Conservation (phyloP, 1,139 yeast genomes). For the Suhomyces anneliseae region DNA sequence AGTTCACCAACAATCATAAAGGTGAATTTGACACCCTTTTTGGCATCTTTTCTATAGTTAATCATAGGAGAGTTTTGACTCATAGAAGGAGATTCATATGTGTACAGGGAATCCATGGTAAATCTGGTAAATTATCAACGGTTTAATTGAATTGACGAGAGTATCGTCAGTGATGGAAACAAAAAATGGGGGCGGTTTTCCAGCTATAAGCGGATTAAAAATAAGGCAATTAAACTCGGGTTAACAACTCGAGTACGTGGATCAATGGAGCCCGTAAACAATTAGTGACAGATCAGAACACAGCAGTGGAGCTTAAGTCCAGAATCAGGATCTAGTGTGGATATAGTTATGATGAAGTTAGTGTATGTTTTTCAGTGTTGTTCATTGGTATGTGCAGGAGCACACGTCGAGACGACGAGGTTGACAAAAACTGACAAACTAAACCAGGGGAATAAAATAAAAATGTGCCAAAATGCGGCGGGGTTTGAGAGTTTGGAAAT, state of each 20-base stretch:
- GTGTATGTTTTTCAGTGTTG: conserved; percentile 9
- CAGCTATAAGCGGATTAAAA: too few relatives aligned
- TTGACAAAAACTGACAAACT: not conserved
- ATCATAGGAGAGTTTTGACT: conserved; percentile 45
- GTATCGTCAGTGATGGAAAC: not conserved
- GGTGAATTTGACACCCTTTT: conserved; percentile 76
- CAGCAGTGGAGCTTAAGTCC: too few relatives aligned
- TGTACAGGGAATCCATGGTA: conserved; percentile 26
- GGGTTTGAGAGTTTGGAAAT: too few relatives aligned
- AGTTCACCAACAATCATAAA: conserved; percentile 31
- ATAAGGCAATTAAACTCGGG: too few relatives aligned
- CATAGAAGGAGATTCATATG: conserved; percentile 39
- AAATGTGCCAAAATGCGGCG: too few relatives aligned
- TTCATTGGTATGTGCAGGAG: conserved; percentile 11
- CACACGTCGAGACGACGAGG: conserved; percentile 9
- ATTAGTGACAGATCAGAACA: too few relatives aligned
- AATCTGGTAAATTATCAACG: not conserved
- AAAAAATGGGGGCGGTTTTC: not conserved
- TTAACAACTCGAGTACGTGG: too few relatives aligned
- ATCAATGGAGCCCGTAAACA: too few relatives aligned
- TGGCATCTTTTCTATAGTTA: conserved; percentile 66
- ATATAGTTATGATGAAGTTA: too few relatives aligned
- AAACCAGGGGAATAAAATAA: too few relatives aligned
- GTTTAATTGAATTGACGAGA: conserved; percentile 2
- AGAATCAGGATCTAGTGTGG: too few relatives aligned